A percentile compares a stretch with the other conserved stretches of the same genome.
These are phyloP conservation scores for Saccharomyces hybrid DNA, from an alignment of 1,139 yeast genomes.

Conservation along the genomic window DNA sequence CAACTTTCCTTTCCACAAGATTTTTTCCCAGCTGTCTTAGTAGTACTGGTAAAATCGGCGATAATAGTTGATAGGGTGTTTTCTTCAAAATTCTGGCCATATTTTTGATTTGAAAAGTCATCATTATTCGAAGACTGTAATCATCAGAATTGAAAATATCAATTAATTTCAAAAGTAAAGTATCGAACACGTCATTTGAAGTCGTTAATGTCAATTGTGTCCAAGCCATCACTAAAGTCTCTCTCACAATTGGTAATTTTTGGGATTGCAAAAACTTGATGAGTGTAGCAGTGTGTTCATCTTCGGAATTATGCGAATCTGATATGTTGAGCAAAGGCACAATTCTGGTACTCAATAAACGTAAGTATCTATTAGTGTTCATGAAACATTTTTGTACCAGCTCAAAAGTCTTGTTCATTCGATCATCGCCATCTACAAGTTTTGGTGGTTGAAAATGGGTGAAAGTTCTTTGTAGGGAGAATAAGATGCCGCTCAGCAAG, in stretches of 20 bases:
- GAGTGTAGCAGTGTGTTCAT: slow-evolving; percentile 22
- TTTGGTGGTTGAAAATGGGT: slow-evolving; percentile 43
- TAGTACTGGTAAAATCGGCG: slow-evolving; percentile 75
- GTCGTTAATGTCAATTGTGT: slow-evolving; percentile 25
- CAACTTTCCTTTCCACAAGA: slow-evolving; percentile 41
- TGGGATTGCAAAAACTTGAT: slow-evolving; percentile 21
- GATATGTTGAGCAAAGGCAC: slow-evolving; percentile 29
- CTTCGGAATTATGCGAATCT: slow-evolving; percentile 18
- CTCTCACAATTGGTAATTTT: slow-evolving; percentile 15
- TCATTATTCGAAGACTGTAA: slow-evolving; percentile 26
- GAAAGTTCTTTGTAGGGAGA: slow-evolving; percentile 43
- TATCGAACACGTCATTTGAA: slow-evolving; percentile 26
- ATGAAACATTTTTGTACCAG: slow-evolving; percentile 27
- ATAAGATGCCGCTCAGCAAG: slow-evolving; percentile 38
- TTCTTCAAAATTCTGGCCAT: slow-evolving; percentile 38
- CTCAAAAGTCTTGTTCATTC: slow-evolving; percentile 14
- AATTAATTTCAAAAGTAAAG: slow-evolving; percentile 26
- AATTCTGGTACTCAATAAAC: slow-evolving; percentile 40
- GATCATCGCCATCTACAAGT: slow-evolving; percentile 11
- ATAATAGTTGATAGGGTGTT: slow-evolving; percentile 62
- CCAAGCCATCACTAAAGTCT: slow-evolving; percentile 27
- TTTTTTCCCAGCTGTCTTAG: slow-evolving; percentile 57
- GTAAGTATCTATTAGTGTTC: slow-evolving; percentile 43
- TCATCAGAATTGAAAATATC: slow-evolving; percentile 28
- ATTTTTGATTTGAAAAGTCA: slow-evolving; percentile 28